phyloP scores from a whole-genome alignment of 2,329 filamentous ascomycete genomes.

The Aphanocladium album region DNA sequence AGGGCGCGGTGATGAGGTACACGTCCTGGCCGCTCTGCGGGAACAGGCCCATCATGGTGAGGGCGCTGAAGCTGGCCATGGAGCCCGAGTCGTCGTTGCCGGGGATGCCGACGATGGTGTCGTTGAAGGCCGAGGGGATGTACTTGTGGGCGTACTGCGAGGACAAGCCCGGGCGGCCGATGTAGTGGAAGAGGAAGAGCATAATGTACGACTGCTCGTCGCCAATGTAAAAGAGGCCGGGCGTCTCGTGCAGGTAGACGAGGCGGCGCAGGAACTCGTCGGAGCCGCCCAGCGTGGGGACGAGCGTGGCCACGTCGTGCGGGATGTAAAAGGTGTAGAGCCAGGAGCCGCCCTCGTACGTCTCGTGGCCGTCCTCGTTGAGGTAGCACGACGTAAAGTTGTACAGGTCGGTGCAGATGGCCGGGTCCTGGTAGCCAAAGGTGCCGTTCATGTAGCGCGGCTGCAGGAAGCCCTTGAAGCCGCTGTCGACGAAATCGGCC shows the following conservation, averaged over 20 bases:
- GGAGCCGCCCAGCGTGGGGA: slow-evolving; percentile 52
- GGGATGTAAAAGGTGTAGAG: slow-evolving; percentile 62
- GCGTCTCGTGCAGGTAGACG: slow-evolving; percentile 57
- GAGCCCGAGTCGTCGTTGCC: slow-evolving; percentile 51
- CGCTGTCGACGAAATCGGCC: slow-evolving; percentile 25
- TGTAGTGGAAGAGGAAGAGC: slow-evolving; percentile 59
- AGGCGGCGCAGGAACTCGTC: slow-evolving; percentile 55
- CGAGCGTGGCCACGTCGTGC: slow-evolving; percentile 43
- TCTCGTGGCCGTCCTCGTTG: slow-evolving; percentile 31
- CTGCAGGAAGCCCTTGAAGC: slow-evolving; percentile 67
- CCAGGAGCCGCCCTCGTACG: slow-evolving; percentile 67
- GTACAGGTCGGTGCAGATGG: slow-evolving; percentile 32
- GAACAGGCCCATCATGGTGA: slow-evolving; percentile 49
- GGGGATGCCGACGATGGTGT: slow-evolving; percentile 52
- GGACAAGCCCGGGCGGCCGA: slow-evolving; percentile 55
- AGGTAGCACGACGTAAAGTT: slow-evolving; percentile 38
- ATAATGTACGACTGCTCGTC: slow-evolving; percentile 53
- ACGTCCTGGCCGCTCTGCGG: slow-evolving; percentile 50
- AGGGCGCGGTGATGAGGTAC: slow-evolving; percentile 47
- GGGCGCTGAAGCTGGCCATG: slow-evolving; percentile 48
- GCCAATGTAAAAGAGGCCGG: slow-evolving; percentile 62
- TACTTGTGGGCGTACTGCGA: slow-evolving; percentile 55
- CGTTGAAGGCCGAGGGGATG: slow-evolving; percentile 65
- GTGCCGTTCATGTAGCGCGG: slow-evolving; percentile 61
- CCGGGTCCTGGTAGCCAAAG: slow-evolving; percentile 62